Evolutionary conservation across 345 rosid species (phyloP).

Genomic region (Cardiospermum halicacabum): DNA sequence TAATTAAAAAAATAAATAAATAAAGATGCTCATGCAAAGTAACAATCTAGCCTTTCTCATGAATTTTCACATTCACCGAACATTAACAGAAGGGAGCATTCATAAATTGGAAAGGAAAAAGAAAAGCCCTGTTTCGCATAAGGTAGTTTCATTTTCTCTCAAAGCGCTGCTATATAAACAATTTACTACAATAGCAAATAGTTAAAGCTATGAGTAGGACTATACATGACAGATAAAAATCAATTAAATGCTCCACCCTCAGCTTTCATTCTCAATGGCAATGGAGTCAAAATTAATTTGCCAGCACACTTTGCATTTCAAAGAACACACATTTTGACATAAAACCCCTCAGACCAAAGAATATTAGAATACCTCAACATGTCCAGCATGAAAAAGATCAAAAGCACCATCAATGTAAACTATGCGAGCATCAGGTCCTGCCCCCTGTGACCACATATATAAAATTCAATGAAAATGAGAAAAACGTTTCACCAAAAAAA

Average conservation of each 20-base stretch:
- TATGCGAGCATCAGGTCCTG: constrained; percentile 59
- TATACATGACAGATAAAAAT: neutral
- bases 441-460: constrained; percentile 42
- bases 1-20: constrained; percentile 2
- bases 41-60: neutral
- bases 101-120: no score
- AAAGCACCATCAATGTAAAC: constrained; percentile 77
- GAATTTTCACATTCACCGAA: neutral
- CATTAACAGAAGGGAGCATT: neutral
- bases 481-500: neutral
- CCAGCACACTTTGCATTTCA: neutral
- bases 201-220: neutral
- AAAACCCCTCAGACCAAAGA: neutral
- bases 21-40: neutral
- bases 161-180: no score
- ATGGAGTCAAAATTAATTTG: neutral
- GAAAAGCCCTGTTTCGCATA: no score
- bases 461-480: constrained; percentile 5
- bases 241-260: neutral
- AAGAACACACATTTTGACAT: neutral
- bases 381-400: constrained; percentile 87
- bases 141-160: neutral
- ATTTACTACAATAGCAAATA: neutral
- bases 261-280: neutral
- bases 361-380: constrained; percentile 53